Conservation (phyloP, 2,329 filamentous ascomycete species). For the Stachybotrys elegans region DNA sequence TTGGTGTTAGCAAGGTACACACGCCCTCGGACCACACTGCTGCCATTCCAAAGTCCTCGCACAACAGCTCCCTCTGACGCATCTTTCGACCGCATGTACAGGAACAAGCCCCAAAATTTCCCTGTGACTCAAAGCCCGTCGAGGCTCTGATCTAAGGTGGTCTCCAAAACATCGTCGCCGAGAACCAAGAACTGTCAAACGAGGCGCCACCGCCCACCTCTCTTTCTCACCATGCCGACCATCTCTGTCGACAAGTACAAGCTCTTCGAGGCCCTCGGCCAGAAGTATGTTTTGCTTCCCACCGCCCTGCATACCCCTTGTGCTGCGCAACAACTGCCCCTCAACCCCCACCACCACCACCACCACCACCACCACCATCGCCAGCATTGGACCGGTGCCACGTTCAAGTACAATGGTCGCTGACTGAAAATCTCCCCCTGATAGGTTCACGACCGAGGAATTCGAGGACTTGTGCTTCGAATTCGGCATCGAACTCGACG, state of each 20-base stretch:
- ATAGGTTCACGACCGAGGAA: slow-evolving; percentile 81
- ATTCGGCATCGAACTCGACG: slow-evolving; percentile 95
- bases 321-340: slow-evolving; percentile 12
- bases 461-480: slow-evolving; percentile 99
- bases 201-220: slow-evolving; percentile 15
- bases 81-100: background rate
- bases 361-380: slow-evolving; percentile 1
- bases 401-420: no score
- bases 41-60: background rate
- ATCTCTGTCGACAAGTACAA: slow-evolving; percentile 95
- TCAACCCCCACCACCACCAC: slow-evolving; percentile 7
- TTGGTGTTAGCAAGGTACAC: slow-evolving; percentile 11
- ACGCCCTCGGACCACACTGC: no score
- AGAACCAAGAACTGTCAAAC: no score
- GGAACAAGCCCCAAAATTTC: slow-evolving; percentile 26
- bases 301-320: no score
- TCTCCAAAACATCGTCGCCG: no score
- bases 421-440: background rate
- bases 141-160: no score
- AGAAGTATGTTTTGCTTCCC: slow-evolving; percentile 53
- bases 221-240: slow-evolving; percentile 82
- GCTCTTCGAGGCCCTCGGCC: slow-evolving; percentile 87
- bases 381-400: no score
- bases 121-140: slow-evolving; percentile 29
- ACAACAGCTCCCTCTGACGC: slow-evolving; percentile 11